These are phyloP conservation scores for Trifolium pratense DNA, from an alignment of 306 rosid species.

Conservation along the genomic window DNA sequence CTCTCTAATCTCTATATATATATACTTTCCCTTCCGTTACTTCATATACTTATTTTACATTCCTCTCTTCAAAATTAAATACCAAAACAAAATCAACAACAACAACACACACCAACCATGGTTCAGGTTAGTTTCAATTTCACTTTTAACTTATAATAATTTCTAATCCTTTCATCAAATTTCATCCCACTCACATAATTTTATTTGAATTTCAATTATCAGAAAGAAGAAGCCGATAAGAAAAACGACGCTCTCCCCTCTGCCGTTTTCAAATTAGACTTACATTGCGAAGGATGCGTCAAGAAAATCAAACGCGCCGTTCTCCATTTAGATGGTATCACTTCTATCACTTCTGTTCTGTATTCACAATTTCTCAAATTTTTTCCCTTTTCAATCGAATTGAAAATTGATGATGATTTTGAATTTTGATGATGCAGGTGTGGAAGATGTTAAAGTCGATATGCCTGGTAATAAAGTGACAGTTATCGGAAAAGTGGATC, in stretches of 20 bases:
- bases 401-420: not conserved
- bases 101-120: constrained; percentile 39
- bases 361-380: not conserved
- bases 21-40: not conserved
- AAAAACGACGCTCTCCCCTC: constrained; percentile 52
- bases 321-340: constrained; percentile 58
- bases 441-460: constrained; percentile 67
- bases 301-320: constrained; percentile 67
- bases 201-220: not conserved
- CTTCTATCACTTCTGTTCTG: not conserved
- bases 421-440: constrained; percentile 62
- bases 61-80: constrained; percentile 32
- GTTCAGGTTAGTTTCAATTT: constrained; percentile 61
- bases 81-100: too few relatives aligned
- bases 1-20: constrained; percentile 5
- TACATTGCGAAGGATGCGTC: constrained; percentile 90
- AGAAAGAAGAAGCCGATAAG: constrained; percentile 53
- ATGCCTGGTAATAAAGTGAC: constrained; percentile 58
- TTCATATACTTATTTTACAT: not conserved
- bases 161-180: too few relatives aligned
- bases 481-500: constrained; percentile 69
- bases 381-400: not conserved
- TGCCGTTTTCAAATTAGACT: constrained; percentile 68
- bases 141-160: not conserved
- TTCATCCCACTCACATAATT: not conserved